Evolutionary conservation across 352 stramenopile species (phyloP), one percentile per base, ranked within the genome.

Genomic region (Blastocystis hominis): DNA sequence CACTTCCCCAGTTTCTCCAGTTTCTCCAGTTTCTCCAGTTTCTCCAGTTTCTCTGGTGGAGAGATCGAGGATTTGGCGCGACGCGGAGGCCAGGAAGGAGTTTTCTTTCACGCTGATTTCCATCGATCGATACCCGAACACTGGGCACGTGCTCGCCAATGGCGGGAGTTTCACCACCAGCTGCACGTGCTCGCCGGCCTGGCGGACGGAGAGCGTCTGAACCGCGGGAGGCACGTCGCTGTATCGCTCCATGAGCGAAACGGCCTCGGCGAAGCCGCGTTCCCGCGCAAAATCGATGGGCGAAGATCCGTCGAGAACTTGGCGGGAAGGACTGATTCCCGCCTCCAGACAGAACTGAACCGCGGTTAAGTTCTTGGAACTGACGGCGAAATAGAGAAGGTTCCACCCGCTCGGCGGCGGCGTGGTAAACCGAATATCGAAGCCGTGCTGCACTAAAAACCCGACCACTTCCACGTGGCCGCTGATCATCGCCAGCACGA

Each of bases 311-410:
- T 78, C 46, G 42, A 1, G 34, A 0, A n/a, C 42, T 17, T 13
- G 38, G 38, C 40, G 30, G 38, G 24, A 61, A 2, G 68, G 68
- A 53, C 38, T 59, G 10, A 78, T 44, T 38, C 68, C 44, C 6
- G 40, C 17, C 10, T 78, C 15, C 42, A 78, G 24, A 78, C 68
- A 78, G 68, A 59, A 78, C 68, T 78, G 17, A 53, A 78, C 68
- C 36, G 53, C 42, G 2, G 24, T 50, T 13, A 30, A 15, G 13
- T 78, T 61, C n/a, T 78, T 78, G 34, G 40, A 46, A 1, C 5
- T 20, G 6, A 56, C 36, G 24, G 68, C 68, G 13, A 78, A 61
- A n/a, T 42, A 78, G 2, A 78, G 68, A 5, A 78, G 68, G 30
- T 20, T 40, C 68, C 68, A 78, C 40, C 38, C 40, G 30, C 24